phyloP scores from a whole-genome alignment of 768 basidiomycete genomes.

The Cystoderma amianthinum region DNA sequence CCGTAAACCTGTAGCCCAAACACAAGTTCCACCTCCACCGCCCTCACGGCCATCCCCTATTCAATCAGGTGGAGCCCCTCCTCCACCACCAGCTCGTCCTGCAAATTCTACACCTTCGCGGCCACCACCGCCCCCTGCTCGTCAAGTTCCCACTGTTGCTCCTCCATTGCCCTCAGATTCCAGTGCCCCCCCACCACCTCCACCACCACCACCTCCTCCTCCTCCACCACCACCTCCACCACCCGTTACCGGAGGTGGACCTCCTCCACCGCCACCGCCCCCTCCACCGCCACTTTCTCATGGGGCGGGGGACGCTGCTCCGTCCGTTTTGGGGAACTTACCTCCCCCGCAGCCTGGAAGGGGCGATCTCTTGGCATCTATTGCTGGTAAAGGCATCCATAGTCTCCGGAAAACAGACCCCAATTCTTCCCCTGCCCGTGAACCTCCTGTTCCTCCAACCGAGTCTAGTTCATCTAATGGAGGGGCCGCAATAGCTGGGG shows the following conservation, averaged over 20 bases:
- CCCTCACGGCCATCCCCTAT: slow-evolving; percentile 11
- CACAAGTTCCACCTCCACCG: slow-evolving; percentile 24
- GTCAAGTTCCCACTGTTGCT: slow-evolving; percentile 14
- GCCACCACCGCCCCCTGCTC: slow-evolving; percentile 19
- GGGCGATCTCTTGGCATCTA: slow-evolving; percentile 64
- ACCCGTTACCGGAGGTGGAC: slow-evolving; percentile 19
- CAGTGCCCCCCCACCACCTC: slow-evolving; percentile 23
- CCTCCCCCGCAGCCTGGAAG: slow-evolving; percentile 57
- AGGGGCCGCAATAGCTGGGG: slow-evolving; percentile 29
- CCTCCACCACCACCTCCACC: slow-evolving; percentile 23
- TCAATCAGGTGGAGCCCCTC: slow-evolving; percentile 8
- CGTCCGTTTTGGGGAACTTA: slow-evolving; percentile 21
- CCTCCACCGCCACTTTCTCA: slow-evolving; percentile 37
- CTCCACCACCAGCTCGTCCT: slow-evolving; percentile 29
- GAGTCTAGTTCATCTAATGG: slow-evolving; percentile 24
- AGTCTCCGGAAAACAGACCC: slow-evolving; percentile 57
- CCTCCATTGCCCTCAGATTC: slow-evolving; percentile 5
- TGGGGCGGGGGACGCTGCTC: slow-evolving; percentile 15
- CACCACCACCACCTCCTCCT: slow-evolving; percentile 30
- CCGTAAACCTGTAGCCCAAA: slow-evolving; percentile 21
- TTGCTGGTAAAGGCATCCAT: slow-evolving; percentile 75
- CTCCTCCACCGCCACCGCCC: slow-evolving; percentile 32
- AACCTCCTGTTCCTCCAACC: slow-evolving; percentile 24
- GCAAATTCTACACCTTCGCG: slow-evolving; percentile 27
- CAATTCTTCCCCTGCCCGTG: slow-evolving; percentile 24